phyloP scores from a whole-genome alignment of 23 red algal genomes.

The Pyropia yezoensis region DNA sequence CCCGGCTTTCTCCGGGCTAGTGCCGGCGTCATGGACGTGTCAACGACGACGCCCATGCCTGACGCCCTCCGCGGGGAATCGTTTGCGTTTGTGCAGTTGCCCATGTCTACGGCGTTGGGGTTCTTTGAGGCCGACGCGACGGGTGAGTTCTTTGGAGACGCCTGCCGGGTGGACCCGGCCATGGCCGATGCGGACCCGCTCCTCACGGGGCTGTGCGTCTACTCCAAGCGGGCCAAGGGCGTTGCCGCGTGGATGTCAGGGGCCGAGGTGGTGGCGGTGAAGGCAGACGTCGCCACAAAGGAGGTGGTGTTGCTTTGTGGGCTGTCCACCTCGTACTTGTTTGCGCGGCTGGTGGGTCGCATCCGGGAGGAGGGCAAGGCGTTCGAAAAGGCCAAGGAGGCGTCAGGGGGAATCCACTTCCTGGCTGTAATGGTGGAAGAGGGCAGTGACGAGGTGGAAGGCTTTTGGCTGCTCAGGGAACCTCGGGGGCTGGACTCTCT shows the following conservation, averaged over 20 bases:
- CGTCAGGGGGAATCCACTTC: slow-evolving; percentile 67
- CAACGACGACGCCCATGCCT: slow-evolving; percentile 32
- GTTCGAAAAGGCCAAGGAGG: slow-evolving; percentile 65
- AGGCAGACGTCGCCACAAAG: slow-evolving; percentile 35
- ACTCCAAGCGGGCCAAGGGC: slow-evolving; percentile 36
- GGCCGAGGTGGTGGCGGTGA: slow-evolving; percentile 68
- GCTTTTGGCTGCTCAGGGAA: slow-evolving; percentile 91
- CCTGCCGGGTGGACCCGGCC: slow-evolving; percentile 38
- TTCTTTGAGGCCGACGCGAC: slow-evolving; percentile 23
- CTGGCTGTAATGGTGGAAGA: slow-evolving; percentile 56
- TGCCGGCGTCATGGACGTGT: slow-evolving; percentile 29
- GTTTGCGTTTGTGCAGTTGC: slow-evolving; percentile 63
- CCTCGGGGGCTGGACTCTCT: too few species aligned
- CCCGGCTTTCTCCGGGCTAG: background rate
- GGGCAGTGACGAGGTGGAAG: slow-evolving; percentile 54
- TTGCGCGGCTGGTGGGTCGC: slow-evolving; percentile 44
- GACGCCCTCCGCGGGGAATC: slow-evolving; percentile 72
- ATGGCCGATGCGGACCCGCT: slow-evolving; percentile 21
- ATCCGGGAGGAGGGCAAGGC: slow-evolving; percentile 61
- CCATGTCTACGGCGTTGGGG: slow-evolving; percentile 31
- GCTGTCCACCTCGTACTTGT: slow-evolving; percentile 59
- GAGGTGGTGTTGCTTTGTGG: slow-evolving; percentile 83
- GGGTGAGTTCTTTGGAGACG: slow-evolving; percentile 54
- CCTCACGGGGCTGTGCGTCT: slow-evolving; percentile 45
- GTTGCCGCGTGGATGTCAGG: slow-evolving; percentile 76